Evolutionary conservation across 2,329 filamentous ascomycete species (phyloP).

Genomic region (Canariomyces notabilis): DNA sequence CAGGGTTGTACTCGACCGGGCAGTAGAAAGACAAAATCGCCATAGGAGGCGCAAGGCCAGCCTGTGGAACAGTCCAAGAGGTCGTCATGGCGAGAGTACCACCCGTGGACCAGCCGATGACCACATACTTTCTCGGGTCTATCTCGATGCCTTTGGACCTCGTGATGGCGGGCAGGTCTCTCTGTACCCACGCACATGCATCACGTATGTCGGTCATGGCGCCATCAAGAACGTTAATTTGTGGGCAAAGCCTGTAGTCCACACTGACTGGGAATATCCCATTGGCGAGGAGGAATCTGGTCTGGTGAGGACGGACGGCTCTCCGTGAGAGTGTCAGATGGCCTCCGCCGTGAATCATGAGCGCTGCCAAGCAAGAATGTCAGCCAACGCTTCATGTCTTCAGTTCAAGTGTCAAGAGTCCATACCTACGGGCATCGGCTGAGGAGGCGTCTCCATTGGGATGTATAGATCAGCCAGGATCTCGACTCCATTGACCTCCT

Average conservation of each 20-base stretch:
- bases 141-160: not conserved
- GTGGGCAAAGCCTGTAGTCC: constrained; percentile 4
- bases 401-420: too few species aligned
- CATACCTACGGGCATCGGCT: too few species aligned
- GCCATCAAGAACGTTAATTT: not conserved
- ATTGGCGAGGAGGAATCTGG: not conserved
- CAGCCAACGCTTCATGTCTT: too few species aligned
- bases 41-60: not conserved
- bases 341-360: constrained; percentile 1
- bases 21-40: constrained; percentile 1
- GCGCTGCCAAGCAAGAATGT: too few species aligned
- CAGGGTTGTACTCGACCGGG: not conserved
- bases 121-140: not conserved
- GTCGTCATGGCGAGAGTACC: constrained; percentile 4
- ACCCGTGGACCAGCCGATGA: constrained; percentile 2
- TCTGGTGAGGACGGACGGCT: not conserved
- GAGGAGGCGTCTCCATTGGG: too few species aligned
- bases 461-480: constrained; percentile 34
- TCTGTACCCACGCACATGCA: not conserved
- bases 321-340: not conserved
- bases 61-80: not conserved
- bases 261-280: not conserved
- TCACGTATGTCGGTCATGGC: not conserved
- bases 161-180: not conserved
- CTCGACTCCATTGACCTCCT: constrained; percentile 16